These are phyloP conservation scores for Sechiopsis laciniata DNA, from an alignment of 306 rosid genomes.

Conservation along the genomic window DNA sequence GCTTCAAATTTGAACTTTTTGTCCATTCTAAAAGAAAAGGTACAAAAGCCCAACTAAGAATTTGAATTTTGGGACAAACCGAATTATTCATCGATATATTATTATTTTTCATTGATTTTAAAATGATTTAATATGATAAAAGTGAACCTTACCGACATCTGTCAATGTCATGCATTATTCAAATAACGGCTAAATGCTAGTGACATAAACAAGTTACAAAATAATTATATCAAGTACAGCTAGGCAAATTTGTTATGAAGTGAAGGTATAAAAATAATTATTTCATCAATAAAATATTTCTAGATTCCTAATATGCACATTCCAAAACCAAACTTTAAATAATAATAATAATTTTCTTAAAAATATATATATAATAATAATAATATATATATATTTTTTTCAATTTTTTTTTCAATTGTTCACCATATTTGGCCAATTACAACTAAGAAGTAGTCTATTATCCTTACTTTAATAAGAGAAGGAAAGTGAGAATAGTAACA, in stretches of 20 bases:
- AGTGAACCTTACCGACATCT: conserved; percentile 2
- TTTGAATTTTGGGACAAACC: not conserved
- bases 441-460: not conserved
- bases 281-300: not conserved
- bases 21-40: not conserved
- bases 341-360: no score
- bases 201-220: not conserved
- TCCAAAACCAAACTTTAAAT: not conserved
- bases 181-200: conserved; percentile 16
- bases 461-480: not conserved
- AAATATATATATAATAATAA: no score
- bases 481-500: not conserved
- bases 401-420: not conserved
- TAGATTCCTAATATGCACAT: not conserved
- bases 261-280: not conserved
- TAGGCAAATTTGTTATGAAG: not conserved
- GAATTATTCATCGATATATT: not conserved
- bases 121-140: not conserved
- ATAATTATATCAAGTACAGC: not conserved
- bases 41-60: not conserved
- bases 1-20: conserved; percentile 13
- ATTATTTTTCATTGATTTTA: not conserved
- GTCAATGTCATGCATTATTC: conserved; percentile 8
- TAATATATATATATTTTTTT: no score
- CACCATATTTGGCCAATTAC: not conserved